These are phyloP conservation scores for Cercospora sp. DNA, from an alignment of 2,329 filamentous ascomycete species.

Conservation along the genomic window DNA sequence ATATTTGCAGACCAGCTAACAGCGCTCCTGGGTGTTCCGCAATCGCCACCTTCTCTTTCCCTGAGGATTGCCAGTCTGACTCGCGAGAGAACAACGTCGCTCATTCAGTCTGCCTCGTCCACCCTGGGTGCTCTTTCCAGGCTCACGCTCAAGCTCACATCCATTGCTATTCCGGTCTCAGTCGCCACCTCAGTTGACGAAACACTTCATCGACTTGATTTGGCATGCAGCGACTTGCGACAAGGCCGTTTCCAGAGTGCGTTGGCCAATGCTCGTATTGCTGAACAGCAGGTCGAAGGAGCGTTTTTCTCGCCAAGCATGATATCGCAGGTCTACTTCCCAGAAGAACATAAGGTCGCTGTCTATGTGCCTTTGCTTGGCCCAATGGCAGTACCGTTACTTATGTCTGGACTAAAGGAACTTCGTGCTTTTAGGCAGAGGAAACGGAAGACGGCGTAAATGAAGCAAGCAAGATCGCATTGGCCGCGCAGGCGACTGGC, in stretches of 20 bases:
- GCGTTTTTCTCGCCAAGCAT: constrained; percentile 99
- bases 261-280: constrained; percentile 76
- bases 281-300: constrained; percentile 84
- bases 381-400: constrained; percentile 82
- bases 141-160: constrained; percentile 77
- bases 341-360: constrained; percentile 95
- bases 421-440: constrained; percentile 7
- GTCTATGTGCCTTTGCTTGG: constrained; percentile 91
- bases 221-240: constrained; percentile 70
- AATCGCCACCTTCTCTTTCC: constrained; percentile 74
- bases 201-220: constrained; percentile 73
- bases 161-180: constrained; percentile 84
- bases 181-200: constrained; percentile 83
- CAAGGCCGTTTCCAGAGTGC: constrained; percentile 64
- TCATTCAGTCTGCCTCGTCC: constrained; percentile 85
- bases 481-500: background rate
- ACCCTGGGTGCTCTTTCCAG: constrained; percentile 91
- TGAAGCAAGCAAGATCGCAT: background rate
- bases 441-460: constrained; percentile 9
- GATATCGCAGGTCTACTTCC: constrained; percentile 96
- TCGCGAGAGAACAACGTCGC: constrained; percentile 79
- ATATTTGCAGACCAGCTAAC: constrained; percentile 90
- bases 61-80: constrained; percentile 80
- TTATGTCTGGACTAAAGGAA: constrained; percentile 59
- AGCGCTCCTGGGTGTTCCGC: constrained; percentile 80